These are phyloP conservation scores for Malbranchea cinnamomea DNA, from an alignment of 2,329 filamentous ascomycete species.

Conservation along the genomic window DNA sequence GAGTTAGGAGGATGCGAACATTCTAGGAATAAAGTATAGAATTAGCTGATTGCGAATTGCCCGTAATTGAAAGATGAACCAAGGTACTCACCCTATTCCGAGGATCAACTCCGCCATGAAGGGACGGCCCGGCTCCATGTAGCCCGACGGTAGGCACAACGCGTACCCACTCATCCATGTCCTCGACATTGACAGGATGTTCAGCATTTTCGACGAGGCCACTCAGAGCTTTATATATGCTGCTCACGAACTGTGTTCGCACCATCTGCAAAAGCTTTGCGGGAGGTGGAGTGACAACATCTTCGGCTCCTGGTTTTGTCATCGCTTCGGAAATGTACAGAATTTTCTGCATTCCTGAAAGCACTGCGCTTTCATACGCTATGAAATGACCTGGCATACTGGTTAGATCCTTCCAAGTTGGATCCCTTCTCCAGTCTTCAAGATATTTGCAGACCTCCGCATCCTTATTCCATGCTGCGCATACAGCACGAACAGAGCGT, in stretches of 20 bases:
- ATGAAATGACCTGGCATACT: conserved; percentile 79
- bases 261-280: conserved; percentile 83
- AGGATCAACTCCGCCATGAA: conserved; percentile 37
- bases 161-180: conserved; percentile 37
- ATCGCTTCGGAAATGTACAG: conserved; percentile 81
- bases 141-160: too few species aligned
- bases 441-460: conserved; percentile 83
- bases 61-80: conserved; percentile 50
- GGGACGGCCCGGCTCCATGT: conserved; percentile 28
- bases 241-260: conserved; percentile 79
- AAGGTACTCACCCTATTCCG: conserved; percentile 51
- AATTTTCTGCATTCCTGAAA: conserved; percentile 86
- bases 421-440: conserved; percentile 81
- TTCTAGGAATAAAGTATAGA: conserved; percentile 42
- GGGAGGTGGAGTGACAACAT: conserved; percentile 73
- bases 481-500: conserved; percentile 70
- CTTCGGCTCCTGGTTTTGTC: conserved; percentile 53
- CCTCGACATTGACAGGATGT: conserved; percentile 49
- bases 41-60: background rate
- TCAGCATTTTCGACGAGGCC: conserved; percentile 97
- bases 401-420: conserved; percentile 73
- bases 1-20: conserved; percentile 80
- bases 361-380: conserved; percentile 66
- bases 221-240: conserved; percentile 82
- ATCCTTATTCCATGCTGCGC: conserved; percentile 83